phyloP scores from a whole-genome alignment of 176 grass and related monocot species.

The Cymbopogon citratus region DNA sequence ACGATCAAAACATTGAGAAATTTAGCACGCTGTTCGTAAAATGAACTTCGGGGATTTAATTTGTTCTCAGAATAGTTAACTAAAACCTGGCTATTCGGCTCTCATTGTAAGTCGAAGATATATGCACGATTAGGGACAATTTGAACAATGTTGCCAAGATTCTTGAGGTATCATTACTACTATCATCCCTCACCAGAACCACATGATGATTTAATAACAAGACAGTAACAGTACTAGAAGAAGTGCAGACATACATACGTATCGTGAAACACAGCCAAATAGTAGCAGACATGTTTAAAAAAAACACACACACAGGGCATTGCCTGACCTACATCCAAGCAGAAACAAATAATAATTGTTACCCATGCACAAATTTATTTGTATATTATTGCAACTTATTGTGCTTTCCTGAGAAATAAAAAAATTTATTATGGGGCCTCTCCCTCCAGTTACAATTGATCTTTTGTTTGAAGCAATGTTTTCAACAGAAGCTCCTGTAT shows the following conservation, averaged over 20 bases:
- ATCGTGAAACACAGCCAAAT: neutral
- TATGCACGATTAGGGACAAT: neutral
- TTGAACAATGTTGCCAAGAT: neutral
- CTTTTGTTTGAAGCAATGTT: too few relatives aligned
- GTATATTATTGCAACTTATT: neutral
- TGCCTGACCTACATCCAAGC: too few relatives aligned
- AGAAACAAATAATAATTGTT: neutral
- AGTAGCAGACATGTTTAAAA: neutral
- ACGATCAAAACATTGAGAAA: neutral
- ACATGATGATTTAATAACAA: neutral
- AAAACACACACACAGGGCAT: neutral
- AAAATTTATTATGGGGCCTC: neutral
- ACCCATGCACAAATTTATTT: neutral
- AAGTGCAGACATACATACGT: neutral
- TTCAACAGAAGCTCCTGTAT: too few relatives aligned
- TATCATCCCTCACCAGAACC: too few relatives aligned
- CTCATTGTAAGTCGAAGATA: neutral
- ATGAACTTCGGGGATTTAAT: neutral
- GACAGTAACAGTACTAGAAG: neutral
- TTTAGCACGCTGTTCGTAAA: neutral
- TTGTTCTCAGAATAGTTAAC: neutral
- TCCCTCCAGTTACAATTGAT: too few relatives aligned
- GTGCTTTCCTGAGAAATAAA: neutral
- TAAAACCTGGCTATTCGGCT: neutral
- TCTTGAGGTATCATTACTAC: too few relatives aligned